Percentiles rank a stretch among this genome's conserved stretches.
phyloP scores from a whole-genome alignment of 1,284 basidiomycete species.

The Fomitiporia mediterranea region DNA sequence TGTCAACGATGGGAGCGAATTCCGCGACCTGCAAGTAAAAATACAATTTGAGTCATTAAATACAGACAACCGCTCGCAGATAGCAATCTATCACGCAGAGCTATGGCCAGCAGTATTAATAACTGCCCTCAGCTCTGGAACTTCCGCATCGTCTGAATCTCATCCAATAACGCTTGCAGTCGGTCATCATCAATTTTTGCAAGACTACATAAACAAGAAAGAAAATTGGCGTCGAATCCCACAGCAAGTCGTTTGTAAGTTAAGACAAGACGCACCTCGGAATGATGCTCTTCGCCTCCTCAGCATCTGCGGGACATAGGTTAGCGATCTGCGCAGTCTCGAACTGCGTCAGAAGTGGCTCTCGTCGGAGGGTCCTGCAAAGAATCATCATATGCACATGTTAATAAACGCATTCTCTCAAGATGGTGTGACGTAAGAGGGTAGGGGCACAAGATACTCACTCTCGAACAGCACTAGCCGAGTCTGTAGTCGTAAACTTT shows the following conservation, averaged over 20 bases:
- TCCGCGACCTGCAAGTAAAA: too few species aligned
- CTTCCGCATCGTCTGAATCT: conserved; percentile 85
- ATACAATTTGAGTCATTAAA: too few species aligned
- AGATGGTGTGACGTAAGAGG: too few species aligned
- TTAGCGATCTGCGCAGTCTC: conserved; percentile 93
- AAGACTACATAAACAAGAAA: conserved; percentile 44
- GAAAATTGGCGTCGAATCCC: not conserved
- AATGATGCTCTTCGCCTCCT: conserved; percentile 88
- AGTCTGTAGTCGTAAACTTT: conserved; percentile 84
- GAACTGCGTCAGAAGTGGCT: conserved; percentile 78
- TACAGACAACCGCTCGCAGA: too few species aligned
- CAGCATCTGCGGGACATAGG: conserved; percentile 80
- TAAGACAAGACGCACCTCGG: conserved; percentile 62
- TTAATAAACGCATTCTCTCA: too few species aligned
- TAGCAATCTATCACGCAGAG: too few species aligned
- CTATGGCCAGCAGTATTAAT: conserved; percentile 1
- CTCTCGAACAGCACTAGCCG: conserved; percentile 86
- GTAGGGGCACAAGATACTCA: conserved; percentile 39
- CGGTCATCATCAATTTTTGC: conserved; percentile 85
- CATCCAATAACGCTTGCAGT: conserved; percentile 75
- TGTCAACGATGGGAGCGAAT: too few species aligned
- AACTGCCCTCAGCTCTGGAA: conserved; percentile 62
- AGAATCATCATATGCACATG: too few species aligned
- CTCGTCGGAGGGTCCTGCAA: conserved; percentile 68
- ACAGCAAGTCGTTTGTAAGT: not conserved